Evolutionary conservation across 768 basidiomycete species (phyloP).

Genomic region (Xerocomus potaroensis): DNA sequence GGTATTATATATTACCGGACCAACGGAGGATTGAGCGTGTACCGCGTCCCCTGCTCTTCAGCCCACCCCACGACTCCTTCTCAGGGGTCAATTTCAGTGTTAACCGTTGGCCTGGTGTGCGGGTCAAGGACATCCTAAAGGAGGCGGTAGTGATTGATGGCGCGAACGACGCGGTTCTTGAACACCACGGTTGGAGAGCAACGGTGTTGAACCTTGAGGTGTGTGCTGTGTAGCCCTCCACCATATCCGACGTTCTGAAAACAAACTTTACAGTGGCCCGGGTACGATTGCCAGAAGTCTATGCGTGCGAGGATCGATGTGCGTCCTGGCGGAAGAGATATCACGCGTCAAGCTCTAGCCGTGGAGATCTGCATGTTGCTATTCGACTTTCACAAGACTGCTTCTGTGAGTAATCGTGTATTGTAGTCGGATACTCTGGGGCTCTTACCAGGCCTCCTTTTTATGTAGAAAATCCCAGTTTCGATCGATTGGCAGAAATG

Average conservation of each 20-base stretch:
- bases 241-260: background rate
- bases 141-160: too few species aligned
- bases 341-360: conserved; percentile 19
- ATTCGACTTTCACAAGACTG: conserved; percentile 1
- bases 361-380: conserved; percentile 14
- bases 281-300: too few species aligned
- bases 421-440: background rate
- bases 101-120: too few species aligned
- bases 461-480: conserved; percentile 5
- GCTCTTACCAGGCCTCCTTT: background rate
- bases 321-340: too few species aligned
- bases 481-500: conserved; percentile 17
- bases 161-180: conserved; percentile 16
- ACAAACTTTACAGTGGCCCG: too few species aligned
- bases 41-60: conserved; percentile 13
- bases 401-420: conserved; percentile 10
- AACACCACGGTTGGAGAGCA: conserved; percentile 16
- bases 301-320: background rate
- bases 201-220: conserved; percentile 1
- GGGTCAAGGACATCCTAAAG: too few species aligned
- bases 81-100: background rate
- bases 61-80: conserved; percentile 14
- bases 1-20: conserved; percentile 13
- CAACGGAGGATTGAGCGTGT: conserved; percentile 18
- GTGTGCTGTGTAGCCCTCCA: too few species aligned